phyloP scores from a whole-genome alignment of 768 basidiomycete genomes.

The Boletus subcaerulescens region DNA sequence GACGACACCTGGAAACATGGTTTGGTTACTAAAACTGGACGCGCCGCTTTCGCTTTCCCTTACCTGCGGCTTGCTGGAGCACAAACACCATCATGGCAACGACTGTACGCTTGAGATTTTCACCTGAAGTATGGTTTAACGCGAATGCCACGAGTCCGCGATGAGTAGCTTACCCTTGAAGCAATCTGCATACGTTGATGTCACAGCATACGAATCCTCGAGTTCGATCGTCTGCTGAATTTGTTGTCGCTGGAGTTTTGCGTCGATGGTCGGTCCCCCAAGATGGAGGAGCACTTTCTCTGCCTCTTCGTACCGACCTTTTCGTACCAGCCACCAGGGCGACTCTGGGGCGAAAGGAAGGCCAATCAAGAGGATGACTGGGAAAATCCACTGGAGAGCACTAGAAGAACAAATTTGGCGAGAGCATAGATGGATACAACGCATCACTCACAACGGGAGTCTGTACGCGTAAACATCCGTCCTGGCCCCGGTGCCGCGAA shows the following conservation, averaged over 20 bases:
- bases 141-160: too few relatives aligned
- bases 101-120: constrained; percentile 24
- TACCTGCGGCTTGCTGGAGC: constrained; percentile 27
- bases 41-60: neutral
- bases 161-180: constrained; percentile 24
- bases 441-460: constrained; percentile 23
- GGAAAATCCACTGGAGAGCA: constrained; percentile 35
- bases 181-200: constrained; percentile 31
- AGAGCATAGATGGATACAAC: neutral
- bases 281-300: constrained; percentile 17
- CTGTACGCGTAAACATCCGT: constrained; percentile 24
- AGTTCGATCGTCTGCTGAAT: constrained; percentile 30
- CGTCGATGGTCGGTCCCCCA: constrained; percentile 23
- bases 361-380: constrained; percentile 28
- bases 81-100: constrained; percentile 33
- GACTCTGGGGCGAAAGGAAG: constrained; percentile 32
- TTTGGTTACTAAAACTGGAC: neutral
- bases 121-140: constrained; percentile 8
- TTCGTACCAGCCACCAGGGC: constrained; percentile 35
- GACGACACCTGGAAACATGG: constrained; percentile 17
- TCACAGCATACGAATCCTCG: constrained; percentile 27
- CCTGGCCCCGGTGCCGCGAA: constrained; percentile 22
- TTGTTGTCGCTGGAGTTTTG: constrained; percentile 20
- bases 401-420: neutral
- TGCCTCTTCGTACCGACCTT: constrained; percentile 26